Conservation (phyloP, 2,329 filamentous ascomycete genomes). For the Apiospora pterosperma region DNA sequence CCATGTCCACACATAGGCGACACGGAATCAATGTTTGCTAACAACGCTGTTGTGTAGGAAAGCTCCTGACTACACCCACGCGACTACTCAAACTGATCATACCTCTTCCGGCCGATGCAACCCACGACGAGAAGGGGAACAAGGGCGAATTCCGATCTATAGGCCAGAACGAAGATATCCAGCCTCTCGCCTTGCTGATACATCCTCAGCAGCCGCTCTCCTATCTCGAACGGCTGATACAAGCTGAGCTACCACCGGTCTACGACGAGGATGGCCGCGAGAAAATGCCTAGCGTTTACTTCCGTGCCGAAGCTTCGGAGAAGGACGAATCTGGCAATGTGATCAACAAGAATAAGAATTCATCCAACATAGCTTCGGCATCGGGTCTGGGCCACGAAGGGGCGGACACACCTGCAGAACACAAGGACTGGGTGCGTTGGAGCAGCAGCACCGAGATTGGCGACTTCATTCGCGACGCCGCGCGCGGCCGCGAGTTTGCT, state of each 20-base stretch:
- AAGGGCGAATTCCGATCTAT: slow-evolving; percentile 27
- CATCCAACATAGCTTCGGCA: slow-evolving; percentile 61
- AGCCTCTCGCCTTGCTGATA: slow-evolving; percentile 79
- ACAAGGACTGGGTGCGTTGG: slow-evolving; percentile 78
- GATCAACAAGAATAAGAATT: slow-evolving; percentile 23
- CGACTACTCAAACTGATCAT: slow-evolving; percentile 69
- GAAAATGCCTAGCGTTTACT: slow-evolving; percentile 70
- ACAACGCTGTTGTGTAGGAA: slow-evolving; percentile 42
- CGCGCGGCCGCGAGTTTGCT: slow-evolving; percentile 78
- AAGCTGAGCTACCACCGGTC: slow-evolving; percentile 76
- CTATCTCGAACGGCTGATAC: slow-evolving; percentile 84
- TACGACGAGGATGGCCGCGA: slow-evolving; percentile 60
- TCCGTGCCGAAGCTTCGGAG: slow-evolving; percentile 74
- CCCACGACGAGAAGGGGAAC: slow-evolving; percentile 49
- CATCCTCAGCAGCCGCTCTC: slow-evolving; percentile 90
- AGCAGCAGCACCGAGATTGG: slow-evolving; percentile 85
- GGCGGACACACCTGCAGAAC: slow-evolving; percentile 35
- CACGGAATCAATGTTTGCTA: not conserved
- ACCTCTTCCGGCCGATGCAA: slow-evolving; percentile 54
- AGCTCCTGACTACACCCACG: slow-evolving; percentile 68
- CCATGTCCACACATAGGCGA: not conserved
- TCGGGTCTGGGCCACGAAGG: slow-evolving; percentile 66
- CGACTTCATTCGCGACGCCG: slow-evolving; percentile 89
- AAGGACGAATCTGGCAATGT: slow-evolving; percentile 48
- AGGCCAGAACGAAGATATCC: slow-evolving; percentile 64